A percentile compares a stretch with the other conserved stretches of the same genome.
These are phyloP conservation scores for Eucommia ulmoides DNA, from an alignment of 257 asterid genomes.

Conservation along the genomic window DNA sequence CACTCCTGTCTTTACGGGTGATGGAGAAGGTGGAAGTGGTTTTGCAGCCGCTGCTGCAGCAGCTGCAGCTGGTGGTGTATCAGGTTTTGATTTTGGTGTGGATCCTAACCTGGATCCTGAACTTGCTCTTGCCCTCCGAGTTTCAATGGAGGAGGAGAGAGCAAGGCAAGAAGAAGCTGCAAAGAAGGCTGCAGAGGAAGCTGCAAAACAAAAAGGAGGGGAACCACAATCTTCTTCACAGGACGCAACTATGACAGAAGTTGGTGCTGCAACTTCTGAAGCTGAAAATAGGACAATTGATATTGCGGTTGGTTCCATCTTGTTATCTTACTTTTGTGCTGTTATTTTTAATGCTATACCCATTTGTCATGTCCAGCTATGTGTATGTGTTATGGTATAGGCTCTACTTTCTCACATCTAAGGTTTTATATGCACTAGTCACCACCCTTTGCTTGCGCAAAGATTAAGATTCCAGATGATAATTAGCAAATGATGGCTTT, in stretches of 20 bases:
- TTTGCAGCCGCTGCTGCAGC: constrained; percentile 87
- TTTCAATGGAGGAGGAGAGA: constrained; percentile 99
- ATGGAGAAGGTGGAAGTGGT: constrained; percentile 94
- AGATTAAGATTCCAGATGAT: too few relatives aligned
- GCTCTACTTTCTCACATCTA: too few relatives aligned
- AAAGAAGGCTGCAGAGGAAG: constrained; percentile 85
- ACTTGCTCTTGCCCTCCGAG: constrained; percentile 98
- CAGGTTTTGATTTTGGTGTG: constrained; percentile 93
- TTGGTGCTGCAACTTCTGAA: constrained; percentile 45
- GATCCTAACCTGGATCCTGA: constrained; percentile 99
- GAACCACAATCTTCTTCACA: constrained; percentile 56
- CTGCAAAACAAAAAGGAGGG: constrained; percentile 47
- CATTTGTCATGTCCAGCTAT: too few relatives aligned
- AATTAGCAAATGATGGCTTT: too few relatives aligned
- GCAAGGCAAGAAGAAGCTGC: constrained; percentile 99
- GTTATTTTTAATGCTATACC: too few relatives aligned
- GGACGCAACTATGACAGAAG: constrained; percentile 76
- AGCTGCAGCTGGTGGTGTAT: constrained; percentile 60
- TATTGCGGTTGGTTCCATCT: constrained; percentile 52
- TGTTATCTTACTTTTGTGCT: too few relatives aligned
- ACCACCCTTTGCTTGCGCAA: too few relatives aligned
- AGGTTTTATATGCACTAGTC: too few relatives aligned
- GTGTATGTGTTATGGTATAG: too few relatives aligned
- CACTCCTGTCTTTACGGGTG: constrained; percentile 92
- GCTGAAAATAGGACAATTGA: constrained; percentile 59